A percentile compares a stretch with the other conserved stretches of the same genome.
Conservation (phyloP, 2,329 filamentous ascomycete species). For the Talaromyces atroroseus region DNA sequence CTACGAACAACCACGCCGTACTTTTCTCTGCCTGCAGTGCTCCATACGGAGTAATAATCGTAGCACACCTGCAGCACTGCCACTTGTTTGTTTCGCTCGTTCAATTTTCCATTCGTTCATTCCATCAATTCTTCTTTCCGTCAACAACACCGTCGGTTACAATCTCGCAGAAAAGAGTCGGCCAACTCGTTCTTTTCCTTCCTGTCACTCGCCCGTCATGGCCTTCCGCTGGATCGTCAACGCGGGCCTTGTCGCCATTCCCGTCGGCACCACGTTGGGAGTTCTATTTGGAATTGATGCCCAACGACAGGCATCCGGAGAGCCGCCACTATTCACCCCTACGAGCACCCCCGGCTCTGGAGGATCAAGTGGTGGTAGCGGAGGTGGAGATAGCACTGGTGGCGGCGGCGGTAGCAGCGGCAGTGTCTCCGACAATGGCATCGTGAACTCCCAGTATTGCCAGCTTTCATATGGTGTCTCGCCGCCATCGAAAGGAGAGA, state of each 20-base stretch:
- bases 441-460: conserved; percentile 35
- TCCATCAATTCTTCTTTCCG: background rate
- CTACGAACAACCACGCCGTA: no score
- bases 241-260: conserved; percentile 46
- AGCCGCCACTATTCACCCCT: conserved; percentile 41
- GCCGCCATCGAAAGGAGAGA: conserved; percentile 39
- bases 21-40: no score
- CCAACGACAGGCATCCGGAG: conserved; percentile 39
- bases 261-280: conserved; percentile 47
- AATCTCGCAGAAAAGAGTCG: background rate
- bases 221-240: conserved; percentile 45
- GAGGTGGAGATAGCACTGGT: conserved; percentile 17
- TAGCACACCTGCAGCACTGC: background rate
- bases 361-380: conserved; percentile 9
- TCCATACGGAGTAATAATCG: background rate
- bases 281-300: conserved; percentile 47
- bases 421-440: conserved; percentile 17
- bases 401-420: conserved; percentile 20
- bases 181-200: background rate
- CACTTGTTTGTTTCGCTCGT: background rate
- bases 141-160: background rate
- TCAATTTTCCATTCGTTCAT: background rate
- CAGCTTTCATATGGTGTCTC: conserved; percentile 44
- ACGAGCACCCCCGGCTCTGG: conserved; percentile 15
- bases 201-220: conserved; percentile 16